A percentile compares a stretch with the other conserved stretches of the same genome.
These are phyloP conservation scores for Nemania serpens DNA, from an alignment of 2,329 filamentous ascomycete genomes.

Conservation along the genomic window DNA sequence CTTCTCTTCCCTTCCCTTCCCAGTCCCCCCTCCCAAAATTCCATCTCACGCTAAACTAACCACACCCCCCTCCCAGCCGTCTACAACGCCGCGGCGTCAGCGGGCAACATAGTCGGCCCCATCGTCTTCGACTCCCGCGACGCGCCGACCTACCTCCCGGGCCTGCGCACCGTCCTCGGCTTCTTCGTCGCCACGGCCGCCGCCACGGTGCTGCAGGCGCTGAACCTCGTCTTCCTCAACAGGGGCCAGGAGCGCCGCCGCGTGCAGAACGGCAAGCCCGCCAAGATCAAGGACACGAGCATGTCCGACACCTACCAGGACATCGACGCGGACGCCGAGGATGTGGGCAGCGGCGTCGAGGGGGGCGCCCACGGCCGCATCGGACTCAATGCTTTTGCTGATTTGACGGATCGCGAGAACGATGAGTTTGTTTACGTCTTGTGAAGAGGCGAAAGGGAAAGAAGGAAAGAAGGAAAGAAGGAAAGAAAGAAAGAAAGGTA, in stretches of 20 bases:
- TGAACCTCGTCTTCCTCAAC: conserved; percentile 61
- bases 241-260: conserved; percentile 58
- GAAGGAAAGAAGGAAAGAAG: too few species aligned
- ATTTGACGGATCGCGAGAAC: conserved; percentile 69
- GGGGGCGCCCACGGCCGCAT: conserved; percentile 35
- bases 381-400: conserved; percentile 57
- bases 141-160: conserved; percentile 62
- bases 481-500: too few species aligned
- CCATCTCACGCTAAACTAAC: background rate
- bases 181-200: conserved; percentile 59
- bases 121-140: conserved; percentile 63
- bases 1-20: background rate
- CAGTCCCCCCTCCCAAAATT: background rate
- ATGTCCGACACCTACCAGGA: conserved; percentile 60
- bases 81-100: conserved; percentile 65
- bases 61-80: conserved; percentile 42
- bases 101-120: conserved; percentile 70
- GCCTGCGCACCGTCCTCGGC: conserved; percentile 59
- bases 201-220: conserved; percentile 58
- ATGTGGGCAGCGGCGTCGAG: conserved; percentile 36
- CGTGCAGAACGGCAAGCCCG: conserved; percentile 64
- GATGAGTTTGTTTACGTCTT: conserved; percentile 62
- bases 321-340: conserved; percentile 44
- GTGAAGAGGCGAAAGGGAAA: background rate
- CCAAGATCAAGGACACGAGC: conserved; percentile 61